Evolutionary conservation across 2,329 filamentous ascomycete species (phyloP).

Genomic region (Cladosporium austrohemisphaericum): DNA sequence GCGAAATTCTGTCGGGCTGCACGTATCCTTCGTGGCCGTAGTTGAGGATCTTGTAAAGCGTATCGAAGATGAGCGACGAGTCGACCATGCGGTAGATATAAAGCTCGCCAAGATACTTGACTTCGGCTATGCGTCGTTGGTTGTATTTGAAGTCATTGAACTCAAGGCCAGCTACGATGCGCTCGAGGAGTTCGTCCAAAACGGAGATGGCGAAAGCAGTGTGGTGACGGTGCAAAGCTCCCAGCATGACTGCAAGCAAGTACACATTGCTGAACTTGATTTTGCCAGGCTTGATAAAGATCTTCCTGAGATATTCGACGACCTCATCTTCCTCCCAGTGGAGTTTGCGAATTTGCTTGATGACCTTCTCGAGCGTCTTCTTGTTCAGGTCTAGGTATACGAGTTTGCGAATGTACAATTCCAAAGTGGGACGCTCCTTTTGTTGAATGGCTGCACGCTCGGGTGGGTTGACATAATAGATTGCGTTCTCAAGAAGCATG

Average conservation of each 20-base stretch:
- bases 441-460: conserved; percentile 91
- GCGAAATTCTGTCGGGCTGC: conserved; percentile 69
- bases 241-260: conserved; percentile 82
- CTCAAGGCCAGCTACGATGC: conserved; percentile 82
- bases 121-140: conserved; percentile 88
- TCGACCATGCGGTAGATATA: conserved; percentile 98
- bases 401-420: conserved; percentile 87
- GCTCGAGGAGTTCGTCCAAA: conserved; percentile 87
- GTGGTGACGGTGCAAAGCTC: conserved; percentile 86
- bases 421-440: conserved; percentile 90
- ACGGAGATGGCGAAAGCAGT: conserved; percentile 86
- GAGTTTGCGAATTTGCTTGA: conserved; percentile 90
- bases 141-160: conserved; percentile 97
- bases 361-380: conserved; percentile 85
- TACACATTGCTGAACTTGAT: conserved; percentile 98
- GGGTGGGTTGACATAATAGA: conserved; percentile 96
- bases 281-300: conserved; percentile 94
- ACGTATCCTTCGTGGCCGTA: conserved; percentile 83
- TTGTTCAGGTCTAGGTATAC: conserved; percentile 93
- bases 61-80: conserved; percentile 91
- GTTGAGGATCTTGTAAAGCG: conserved; percentile 87
- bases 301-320: conserved; percentile 74
- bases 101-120: conserved; percentile 92
- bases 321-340: conserved; percentile 96
- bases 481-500: conserved; percentile 96